Conservation (phyloP, 2,329 filamentous ascomycete genomes). For the Colletotrichum sp. region DNA sequence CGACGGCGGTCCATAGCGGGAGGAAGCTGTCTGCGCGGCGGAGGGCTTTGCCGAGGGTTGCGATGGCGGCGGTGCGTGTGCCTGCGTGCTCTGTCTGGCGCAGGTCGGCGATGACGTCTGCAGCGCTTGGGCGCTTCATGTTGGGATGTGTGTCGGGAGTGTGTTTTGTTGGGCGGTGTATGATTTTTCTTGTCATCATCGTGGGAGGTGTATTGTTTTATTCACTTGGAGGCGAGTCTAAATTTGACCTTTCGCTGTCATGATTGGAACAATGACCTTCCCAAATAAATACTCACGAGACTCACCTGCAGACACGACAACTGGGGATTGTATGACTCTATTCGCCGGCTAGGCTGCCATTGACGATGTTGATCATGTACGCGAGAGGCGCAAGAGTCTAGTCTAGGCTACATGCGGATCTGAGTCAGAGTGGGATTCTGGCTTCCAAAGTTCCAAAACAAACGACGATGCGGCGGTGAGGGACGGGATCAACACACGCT, state of each 20-base stretch:
- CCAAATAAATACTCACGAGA: background rate
- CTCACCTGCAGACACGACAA: background rate
- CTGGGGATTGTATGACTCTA: background rate
- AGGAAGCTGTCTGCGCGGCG: constrained; percentile 26
- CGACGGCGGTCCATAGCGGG: constrained; percentile 25
- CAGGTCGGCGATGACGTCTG: background rate
- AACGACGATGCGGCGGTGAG: background rate
- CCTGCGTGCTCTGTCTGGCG: constrained; percentile 15
- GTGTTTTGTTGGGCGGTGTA: background rate
- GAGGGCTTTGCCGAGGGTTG: constrained; percentile 23
- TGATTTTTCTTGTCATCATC: background rate
- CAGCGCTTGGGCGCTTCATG: background rate
- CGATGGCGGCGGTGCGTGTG: constrained; percentile 22
- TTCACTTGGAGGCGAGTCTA: background rate
- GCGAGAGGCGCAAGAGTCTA: background rate
- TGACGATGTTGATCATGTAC: background rate
- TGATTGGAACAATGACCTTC: accelerated
- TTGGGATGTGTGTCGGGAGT: background rate
- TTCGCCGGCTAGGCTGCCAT: background rate
- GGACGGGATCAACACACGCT: background rate
- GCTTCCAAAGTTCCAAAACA: background rate
- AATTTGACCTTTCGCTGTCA: background rate
- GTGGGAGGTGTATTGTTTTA: accelerated
- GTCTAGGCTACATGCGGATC: background rate
- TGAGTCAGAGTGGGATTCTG: background rate